Percentiles rank a stretch among this genome's conserved stretches.
phyloP scores from a whole-genome alignment of 2,329 filamentous ascomycete species.

The Pestalotiopsis sp. region DNA sequence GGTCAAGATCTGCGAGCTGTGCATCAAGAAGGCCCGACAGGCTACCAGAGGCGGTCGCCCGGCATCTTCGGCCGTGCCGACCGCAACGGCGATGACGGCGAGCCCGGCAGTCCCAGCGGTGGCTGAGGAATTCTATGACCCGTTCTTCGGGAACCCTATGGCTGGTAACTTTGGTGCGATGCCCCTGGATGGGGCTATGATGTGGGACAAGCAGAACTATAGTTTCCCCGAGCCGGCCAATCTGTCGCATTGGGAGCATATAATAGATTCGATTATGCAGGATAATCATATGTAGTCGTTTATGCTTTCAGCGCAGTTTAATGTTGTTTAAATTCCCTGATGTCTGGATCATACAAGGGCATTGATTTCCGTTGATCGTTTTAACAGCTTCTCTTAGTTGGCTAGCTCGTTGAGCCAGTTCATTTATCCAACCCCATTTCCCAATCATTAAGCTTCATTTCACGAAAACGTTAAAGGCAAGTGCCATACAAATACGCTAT shows the following conservation, averaged over 20 bases:
- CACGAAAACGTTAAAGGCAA: no score
- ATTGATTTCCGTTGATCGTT: no score
- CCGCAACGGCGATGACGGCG: no score
- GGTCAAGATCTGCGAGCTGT: slow-evolving; percentile 44
- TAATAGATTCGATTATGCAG: slow-evolving; percentile 16
- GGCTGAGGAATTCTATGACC: background rate
- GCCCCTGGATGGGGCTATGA: slow-evolving; percentile 10
- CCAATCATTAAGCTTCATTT: no score
- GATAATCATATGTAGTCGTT: slow-evolving; percentile 2
- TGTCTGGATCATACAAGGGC: no score
- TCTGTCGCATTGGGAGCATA: slow-evolving; percentile 15
- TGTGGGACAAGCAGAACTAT: slow-evolving; percentile 20
- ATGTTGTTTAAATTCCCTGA: no score
- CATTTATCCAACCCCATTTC: no score
- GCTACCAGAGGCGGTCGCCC: background rate
- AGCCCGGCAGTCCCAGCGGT: background rate
- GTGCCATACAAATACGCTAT: no score
- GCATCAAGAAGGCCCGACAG: slow-evolving; percentile 25
- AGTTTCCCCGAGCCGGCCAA: slow-evolving; percentile 15
- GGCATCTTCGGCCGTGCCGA: background rate
- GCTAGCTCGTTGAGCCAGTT: no score
- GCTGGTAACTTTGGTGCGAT: background rate
- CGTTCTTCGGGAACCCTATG: background rate
- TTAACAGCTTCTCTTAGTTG: no score
- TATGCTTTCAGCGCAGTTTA: background rate